Evolutionary conservation across 148 eudicot genomes (phyloP).

Genomic region (Amaranthus cruentus): DNA sequence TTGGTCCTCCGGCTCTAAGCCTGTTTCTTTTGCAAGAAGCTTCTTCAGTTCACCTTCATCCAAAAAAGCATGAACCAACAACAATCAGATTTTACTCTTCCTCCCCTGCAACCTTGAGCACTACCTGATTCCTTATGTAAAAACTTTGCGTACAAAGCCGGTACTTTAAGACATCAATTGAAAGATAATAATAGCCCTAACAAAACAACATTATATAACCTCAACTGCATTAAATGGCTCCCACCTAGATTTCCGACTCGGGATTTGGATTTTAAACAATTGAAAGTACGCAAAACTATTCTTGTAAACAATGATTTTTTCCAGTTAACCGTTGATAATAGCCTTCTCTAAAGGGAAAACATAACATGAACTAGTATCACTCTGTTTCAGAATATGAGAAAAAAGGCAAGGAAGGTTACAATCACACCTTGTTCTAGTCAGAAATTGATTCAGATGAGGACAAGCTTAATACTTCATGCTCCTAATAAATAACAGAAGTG

Average conservation of each 20-base stretch:
- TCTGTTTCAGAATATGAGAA: background rate
- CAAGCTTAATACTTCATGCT: background rate
- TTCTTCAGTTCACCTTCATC: conserved; percentile 62
- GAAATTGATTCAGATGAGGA: background rate
- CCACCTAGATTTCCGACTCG: too few relatives aligned
- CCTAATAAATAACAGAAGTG: too few relatives aligned
- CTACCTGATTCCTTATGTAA: background rate
- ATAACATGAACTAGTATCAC: background rate
- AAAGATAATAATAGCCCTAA: background rate
- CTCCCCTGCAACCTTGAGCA: background rate
- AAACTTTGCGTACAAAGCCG: background rate
- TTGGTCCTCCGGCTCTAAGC: conserved; percentile 61
- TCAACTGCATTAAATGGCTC: background rate
- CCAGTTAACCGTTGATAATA: too few relatives aligned
- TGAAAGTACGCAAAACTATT: background rate
- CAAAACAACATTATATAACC: background rate
- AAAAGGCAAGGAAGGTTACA: background rate
- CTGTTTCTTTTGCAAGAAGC: conserved; percentile 44
- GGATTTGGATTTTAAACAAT: background rate
- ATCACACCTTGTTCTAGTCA: background rate
- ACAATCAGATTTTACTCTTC: conserved; percentile 12
- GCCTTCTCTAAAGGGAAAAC: too few relatives aligned
- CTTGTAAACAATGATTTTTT: too few relatives aligned
- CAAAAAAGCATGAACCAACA: conserved; percentile 10
- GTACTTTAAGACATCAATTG: background rate